Conservation (phyloP, 1,139 yeast genomes). For the Zygoascus sp. region DNA sequence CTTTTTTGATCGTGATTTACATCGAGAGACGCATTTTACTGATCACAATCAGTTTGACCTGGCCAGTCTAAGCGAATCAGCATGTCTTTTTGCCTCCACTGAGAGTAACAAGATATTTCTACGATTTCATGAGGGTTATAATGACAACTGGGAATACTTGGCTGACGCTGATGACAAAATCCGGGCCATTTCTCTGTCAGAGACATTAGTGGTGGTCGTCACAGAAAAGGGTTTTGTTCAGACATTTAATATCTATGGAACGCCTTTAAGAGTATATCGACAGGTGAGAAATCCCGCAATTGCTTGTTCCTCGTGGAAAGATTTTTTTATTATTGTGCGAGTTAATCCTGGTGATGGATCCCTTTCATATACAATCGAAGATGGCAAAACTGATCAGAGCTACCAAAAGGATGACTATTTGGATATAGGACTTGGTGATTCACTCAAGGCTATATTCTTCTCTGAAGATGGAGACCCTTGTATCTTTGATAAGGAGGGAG, state of each 20-base stretch:
- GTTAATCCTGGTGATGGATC: constrained; percentile 23
- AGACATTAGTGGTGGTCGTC: constrained; percentile 46
- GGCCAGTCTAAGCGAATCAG: constrained; percentile 66
- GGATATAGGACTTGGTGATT: constrained; percentile 28
- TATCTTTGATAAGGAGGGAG: constrained; percentile 71
- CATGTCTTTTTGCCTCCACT: constrained; percentile 55
- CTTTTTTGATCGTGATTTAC: constrained; percentile 76
- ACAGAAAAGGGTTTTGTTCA: constrained; percentile 56
- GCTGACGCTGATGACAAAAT: constrained; percentile 44
- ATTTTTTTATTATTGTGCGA: constrained; percentile 43
- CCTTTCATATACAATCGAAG: constrained; percentile 38
- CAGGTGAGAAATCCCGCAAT: constrained; percentile 49
- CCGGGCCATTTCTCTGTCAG: constrained; percentile 50
- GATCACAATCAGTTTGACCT: constrained; percentile 69
- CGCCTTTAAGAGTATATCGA: constrained; percentile 48
- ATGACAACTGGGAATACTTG: constrained; percentile 40
- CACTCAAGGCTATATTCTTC: constrained; percentile 59
- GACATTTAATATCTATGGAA: constrained; percentile 51
- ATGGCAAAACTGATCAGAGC: constrained; percentile 36
- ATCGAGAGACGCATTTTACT: constrained; percentile 80
- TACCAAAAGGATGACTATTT: constrained; percentile 38
- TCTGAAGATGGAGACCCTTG: constrained; percentile 89
- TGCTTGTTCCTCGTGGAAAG: constrained; percentile 49
- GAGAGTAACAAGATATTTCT: constrained; percentile 27
- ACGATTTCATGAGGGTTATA: constrained; percentile 33